These are phyloP conservation scores for Talaromyces sp. DNA, from an alignment of 2,329 filamentous ascomycete species.

Conservation along the genomic window DNA sequence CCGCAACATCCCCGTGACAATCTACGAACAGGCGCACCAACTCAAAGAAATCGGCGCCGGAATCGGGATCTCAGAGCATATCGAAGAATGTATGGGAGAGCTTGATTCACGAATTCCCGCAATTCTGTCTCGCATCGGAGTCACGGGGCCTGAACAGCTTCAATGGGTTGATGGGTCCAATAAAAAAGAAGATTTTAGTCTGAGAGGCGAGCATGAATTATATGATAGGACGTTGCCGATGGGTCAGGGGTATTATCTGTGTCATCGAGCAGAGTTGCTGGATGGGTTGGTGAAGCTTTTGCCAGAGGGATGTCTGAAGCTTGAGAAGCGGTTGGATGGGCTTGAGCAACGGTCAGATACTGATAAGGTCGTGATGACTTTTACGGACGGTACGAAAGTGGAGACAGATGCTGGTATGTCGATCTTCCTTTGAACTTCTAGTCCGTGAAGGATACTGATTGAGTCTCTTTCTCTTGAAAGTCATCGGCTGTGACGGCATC, in stretches of 20 bases:
- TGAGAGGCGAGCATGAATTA: not conserved
- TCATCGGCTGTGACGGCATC: constrained; percentile 21
- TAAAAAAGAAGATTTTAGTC: not conserved
- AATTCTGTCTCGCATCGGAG: not conserved
- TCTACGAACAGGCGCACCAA: constrained; percentile 25
- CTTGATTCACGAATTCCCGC: not conserved
- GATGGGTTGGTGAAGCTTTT: not conserved
- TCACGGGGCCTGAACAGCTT: not conserved
- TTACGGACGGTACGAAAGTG: constrained; percentile 3
- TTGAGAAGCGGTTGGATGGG: constrained; percentile 4
- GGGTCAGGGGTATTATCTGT: not conserved
- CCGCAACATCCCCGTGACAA: constrained; percentile 19
- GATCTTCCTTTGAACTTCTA: too few species aligned
- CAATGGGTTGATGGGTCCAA: not conserved
- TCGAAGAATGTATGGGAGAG: not conserved
- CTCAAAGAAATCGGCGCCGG: constrained; percentile 26
- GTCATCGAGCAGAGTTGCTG: constrained; percentile 12
- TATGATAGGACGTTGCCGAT: not conserved
- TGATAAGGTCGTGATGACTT: not conserved
- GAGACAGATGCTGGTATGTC: constrained; percentile 7
- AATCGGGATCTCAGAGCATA: constrained; percentile 11
- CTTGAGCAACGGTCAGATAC: not conserved
- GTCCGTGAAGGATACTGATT: not conserved
- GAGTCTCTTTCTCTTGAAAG: not conserved
- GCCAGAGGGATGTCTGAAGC: constrained; percentile 1